Evolutionary conservation across 257 asterid genomes (phyloP).

Genomic region (Handroanthus guayacan): DNA sequence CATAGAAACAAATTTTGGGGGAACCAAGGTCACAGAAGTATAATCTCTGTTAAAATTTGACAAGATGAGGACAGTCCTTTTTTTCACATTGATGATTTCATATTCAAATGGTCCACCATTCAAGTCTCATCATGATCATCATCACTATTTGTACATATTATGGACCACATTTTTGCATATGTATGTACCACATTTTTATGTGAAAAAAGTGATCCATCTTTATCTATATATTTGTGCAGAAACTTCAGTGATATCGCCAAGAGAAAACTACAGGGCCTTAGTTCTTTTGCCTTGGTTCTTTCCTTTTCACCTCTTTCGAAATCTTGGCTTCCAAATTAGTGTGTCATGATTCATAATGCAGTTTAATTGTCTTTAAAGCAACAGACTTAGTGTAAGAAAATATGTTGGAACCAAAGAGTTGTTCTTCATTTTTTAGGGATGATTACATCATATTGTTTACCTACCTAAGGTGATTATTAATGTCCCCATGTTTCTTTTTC

Average conservation of each 20-base stretch:
- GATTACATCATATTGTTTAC: not conserved
- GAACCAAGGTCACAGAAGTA: conserved; percentile 13
- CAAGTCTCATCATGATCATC: conserved; percentile 37
- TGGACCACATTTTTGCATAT: conserved; percentile 41
- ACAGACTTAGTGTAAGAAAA: not conserved
- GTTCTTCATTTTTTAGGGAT: not conserved
- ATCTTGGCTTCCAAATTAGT: conserved; percentile 15
- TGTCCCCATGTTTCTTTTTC: not conserved
- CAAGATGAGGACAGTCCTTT: conserved; percentile 1
- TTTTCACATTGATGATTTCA: not conserved
- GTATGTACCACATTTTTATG: not conserved
- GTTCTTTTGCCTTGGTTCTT: conserved; percentile 4
- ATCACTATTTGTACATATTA: not conserved
- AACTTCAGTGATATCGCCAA: conserved; percentile 34
- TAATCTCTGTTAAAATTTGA: not conserved
- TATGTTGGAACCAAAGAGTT: not conserved
- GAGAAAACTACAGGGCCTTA: conserved; percentile 28
- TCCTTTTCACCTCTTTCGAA: conserved; percentile 40
- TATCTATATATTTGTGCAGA: conserved; percentile 29
- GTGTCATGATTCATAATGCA: not conserved
- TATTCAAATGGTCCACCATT: conserved; percentile 43
- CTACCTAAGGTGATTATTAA: not conserved
- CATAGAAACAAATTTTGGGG: conserved; percentile 25
- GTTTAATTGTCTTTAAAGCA: not conserved
- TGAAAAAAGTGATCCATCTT: not conserved